Evolutionary conservation across 805 yeast species (phyloP).

Genomic region (Ogataea glucozyma): DNA sequence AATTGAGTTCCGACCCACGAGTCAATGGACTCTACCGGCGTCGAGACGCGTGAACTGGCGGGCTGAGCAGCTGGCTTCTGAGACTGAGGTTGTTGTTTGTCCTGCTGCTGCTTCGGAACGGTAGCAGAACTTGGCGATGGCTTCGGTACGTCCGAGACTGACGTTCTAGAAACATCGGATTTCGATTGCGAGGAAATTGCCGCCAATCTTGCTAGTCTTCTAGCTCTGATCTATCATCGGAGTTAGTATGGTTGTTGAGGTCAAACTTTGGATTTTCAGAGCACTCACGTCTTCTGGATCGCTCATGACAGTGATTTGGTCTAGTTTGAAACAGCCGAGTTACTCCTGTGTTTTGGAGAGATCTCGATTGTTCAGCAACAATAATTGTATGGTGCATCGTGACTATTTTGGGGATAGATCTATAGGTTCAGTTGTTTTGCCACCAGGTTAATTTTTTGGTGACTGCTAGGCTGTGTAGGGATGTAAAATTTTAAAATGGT

Average conservation of each 20-base stretch:
- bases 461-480: conserved; percentile 1
- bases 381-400: not conserved
- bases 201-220: conserved; percentile 51
- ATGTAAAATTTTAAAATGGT: not conserved
- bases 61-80: conserved; percentile 2
- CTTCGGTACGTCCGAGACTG: not conserved
- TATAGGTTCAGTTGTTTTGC: conserved; percentile 14
- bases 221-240: conserved; percentile 37
- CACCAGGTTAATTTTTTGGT: conserved; percentile 11
- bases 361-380: not conserved
- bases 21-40: conserved; percentile 24
- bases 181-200: conserved; percentile 16
- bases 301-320: conserved; percentile 15
- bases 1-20: conserved; percentile 45
- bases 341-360: not conserved
- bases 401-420: not conserved
- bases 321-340: too few species aligned
- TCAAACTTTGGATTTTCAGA: not conserved
- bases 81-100: conserved; percentile 7
- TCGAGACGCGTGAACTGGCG: not conserved
- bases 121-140: not conserved
- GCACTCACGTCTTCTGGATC: conserved; percentile 23
- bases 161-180: not conserved
- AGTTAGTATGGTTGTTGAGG: conserved; percentile 4
- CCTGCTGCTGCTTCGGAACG: conserved; percentile 7